Evolutionary conservation across 2,329 filamentous ascomycete species (phyloP).

Genomic region (Diaporthe citrichinensis): DNA sequence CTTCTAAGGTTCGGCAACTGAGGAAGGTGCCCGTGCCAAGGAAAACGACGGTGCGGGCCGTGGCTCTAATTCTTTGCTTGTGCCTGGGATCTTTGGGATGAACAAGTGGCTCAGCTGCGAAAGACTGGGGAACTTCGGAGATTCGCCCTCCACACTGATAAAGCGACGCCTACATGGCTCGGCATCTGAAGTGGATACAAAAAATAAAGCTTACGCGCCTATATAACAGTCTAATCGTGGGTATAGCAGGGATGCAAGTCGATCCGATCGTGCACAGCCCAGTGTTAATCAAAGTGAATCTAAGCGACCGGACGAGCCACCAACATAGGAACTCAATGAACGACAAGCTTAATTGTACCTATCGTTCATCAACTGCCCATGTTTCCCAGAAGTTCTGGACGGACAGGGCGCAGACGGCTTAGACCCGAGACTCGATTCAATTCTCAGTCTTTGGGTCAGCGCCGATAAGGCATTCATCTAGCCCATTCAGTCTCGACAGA

Average conservation of each 20-base stretch:
- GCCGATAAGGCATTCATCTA: too few relatives aligned
- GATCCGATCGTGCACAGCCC: conserved; percentile 1
- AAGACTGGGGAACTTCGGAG: background rate
- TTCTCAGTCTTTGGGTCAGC: background rate
- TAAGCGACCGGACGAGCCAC: background rate
- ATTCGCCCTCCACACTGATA: background rate
- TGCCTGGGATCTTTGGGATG: background rate
- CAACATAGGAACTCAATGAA: background rate
- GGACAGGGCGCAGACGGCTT: too few relatives aligned
- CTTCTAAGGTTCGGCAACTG: background rate
- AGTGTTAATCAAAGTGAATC: background rate
- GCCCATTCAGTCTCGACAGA: background rate
- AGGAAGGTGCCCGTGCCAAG: background rate
- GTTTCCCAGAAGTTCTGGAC: too few relatives aligned
- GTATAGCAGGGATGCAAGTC: background rate
- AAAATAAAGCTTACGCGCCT: conserved; percentile 18
- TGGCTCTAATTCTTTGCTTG: conserved; percentile 12
- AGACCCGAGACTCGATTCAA: background rate
- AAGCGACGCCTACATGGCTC: background rate
- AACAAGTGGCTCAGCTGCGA: conserved; percentile 21
- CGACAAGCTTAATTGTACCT: background rate
- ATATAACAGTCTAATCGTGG: background rate
- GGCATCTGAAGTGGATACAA: background rate
- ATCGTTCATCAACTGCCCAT: background rate
- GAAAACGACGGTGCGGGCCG: background rate